Conservation (phyloP, 2,329 filamentous ascomycete species). For the Pleoardoris graminearum region DNA sequence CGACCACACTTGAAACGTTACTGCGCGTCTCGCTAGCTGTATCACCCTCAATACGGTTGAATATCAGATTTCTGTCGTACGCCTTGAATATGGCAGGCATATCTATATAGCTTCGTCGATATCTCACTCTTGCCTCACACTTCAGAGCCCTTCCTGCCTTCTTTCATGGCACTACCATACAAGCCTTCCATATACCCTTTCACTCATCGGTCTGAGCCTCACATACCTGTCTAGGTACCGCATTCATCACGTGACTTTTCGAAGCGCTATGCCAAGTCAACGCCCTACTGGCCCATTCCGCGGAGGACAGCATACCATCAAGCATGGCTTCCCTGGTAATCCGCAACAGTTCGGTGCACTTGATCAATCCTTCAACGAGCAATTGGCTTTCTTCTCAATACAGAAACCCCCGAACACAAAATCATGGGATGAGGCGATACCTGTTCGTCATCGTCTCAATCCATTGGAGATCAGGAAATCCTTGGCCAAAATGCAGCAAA, state of each 20-base stretch:
- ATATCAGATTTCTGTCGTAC: too few species aligned
- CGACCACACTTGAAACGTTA: neutral
- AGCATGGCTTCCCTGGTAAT: conserved; percentile 1
- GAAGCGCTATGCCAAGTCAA: neutral
- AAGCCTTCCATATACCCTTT: neutral
- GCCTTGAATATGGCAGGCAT: too few species aligned
- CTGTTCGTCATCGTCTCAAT: conserved; percentile 27
- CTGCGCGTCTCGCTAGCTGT: neutral
- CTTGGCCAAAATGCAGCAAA: conserved; percentile 27
- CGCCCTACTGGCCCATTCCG: neutral
- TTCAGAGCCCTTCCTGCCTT: neutral
- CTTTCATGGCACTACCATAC: neutral
- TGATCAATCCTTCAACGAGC: conserved; percentile 16
- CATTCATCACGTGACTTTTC: neutral
- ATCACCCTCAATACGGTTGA: neutral
- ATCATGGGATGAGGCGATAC: conserved; percentile 32
- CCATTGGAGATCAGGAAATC: conserved; percentile 26
- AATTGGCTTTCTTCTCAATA: conserved; percentile 31
- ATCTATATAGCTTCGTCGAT: conserved; percentile 11
- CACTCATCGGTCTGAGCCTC: neutral
- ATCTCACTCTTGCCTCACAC: neutral
- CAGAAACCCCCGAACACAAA: conserved; percentile 25
- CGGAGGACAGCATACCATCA: neutral
- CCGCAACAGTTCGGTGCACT: neutral
- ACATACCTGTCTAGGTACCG: too few species aligned